Percentiles rank a stretch among this genome's conserved stretches.
These are phyloP conservation scores for Luzula sylvatica DNA, from an alignment of 176 grass and related monocot genomes.

Conservation along the genomic window DNA sequence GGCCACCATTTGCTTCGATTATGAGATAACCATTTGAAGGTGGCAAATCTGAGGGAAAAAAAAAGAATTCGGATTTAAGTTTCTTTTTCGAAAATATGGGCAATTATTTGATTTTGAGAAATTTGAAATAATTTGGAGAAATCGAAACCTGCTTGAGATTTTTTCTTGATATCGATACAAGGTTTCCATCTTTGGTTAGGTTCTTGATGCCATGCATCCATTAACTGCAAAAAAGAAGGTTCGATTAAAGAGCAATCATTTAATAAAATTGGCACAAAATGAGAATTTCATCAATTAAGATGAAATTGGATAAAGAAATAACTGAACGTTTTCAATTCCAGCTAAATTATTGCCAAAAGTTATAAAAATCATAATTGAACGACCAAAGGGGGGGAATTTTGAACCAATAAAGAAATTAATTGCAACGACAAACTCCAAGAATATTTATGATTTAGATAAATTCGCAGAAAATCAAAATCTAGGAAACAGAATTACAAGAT, in stretches of 20 bases:
- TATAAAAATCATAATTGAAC: not conserved
- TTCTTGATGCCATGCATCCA: conserved; percentile 36
- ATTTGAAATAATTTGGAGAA: conserved; percentile 23
- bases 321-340: no score
- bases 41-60: conserved; percentile 45
- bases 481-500: not conserved
- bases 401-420: not conserved
- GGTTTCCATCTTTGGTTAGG: conserved; percentile 47
- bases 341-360: conserved; percentile 3
- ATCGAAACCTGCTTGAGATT: conserved; percentile 48
- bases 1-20: conserved; percentile 89
- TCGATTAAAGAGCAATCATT: conserved; percentile 1
- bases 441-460: no score
- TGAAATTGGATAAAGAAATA: no score
- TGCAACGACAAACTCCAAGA: not conserved
- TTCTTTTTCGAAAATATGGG: not conserved
- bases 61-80: conserved; percentile 8
- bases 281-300: not conserved
- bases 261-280: not conserved
- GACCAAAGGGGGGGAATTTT: not conserved
- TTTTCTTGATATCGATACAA: conserved; percentile 32
- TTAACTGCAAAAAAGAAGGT: conserved; percentile 39
- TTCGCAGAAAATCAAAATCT: not conserved
- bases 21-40: conserved; percentile 87
- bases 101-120: not conserved